These are phyloP conservation scores for Chlorokybus atmophyticus DNA, from an alignment of 139 green algal species.

Conservation along the genomic window DNA sequence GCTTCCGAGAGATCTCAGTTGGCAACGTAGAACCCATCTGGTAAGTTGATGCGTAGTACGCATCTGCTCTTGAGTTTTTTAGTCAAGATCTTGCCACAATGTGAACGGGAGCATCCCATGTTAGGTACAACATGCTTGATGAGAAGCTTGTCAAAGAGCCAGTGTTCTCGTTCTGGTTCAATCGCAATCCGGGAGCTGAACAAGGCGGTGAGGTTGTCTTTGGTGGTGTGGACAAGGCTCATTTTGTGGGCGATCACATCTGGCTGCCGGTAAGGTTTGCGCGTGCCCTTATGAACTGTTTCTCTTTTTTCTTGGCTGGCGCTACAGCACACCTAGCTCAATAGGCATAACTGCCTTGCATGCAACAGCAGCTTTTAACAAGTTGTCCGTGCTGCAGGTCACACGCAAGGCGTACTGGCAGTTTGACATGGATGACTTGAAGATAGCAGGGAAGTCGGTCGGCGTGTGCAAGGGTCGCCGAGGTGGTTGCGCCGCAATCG, in stretches of 20 bases:
- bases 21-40: conserved; percentile 50
- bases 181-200: conserved; percentile 42
- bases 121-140: conserved; percentile 59
- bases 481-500: conserved; percentile 75
- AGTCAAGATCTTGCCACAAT: background rate
- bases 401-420: conserved; percentile 89
- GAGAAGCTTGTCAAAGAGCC: conserved; percentile 60
- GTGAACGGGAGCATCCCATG: background rate
- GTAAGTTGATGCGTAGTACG: conserved; percentile 5
- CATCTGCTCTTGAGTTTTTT: background rate
- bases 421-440: conserved; percentile 10
- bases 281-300: too few relatives aligned
- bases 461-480: conserved; percentile 34
- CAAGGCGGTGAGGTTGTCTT: conserved; percentile 85
- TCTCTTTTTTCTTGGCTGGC: too few relatives aligned
- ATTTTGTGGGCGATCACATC: conserved; percentile 76
- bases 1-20: conserved; percentile 82
- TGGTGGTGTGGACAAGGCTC: conserved; percentile 70
- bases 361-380: too few relatives aligned
- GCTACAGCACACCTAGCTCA: too few relatives aligned
- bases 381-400: too few relatives aligned
- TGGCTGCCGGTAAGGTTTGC: too few relatives aligned
- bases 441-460: background rate
- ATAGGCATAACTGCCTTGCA: too few relatives aligned
- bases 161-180: conserved; percentile 97